These are phyloP conservation scores for Cercospora zeae-maydis DNA, from an alignment of 2,329 filamentous ascomycete genomes.

Conservation along the genomic window DNA sequence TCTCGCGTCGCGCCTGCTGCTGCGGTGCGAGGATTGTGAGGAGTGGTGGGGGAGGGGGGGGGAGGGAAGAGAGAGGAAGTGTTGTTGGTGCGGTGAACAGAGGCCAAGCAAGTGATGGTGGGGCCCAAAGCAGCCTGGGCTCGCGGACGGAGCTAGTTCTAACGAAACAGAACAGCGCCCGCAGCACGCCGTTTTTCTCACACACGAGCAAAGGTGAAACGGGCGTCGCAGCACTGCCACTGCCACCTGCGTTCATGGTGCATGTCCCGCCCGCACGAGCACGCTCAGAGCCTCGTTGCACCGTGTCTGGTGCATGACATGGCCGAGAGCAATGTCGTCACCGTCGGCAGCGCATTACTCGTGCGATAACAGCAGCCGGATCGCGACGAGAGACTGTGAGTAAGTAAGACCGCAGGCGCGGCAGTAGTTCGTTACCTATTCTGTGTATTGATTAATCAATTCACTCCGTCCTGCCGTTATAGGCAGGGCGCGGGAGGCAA, in stretches of 20 bases:
- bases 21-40: not conserved
- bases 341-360: not conserved
- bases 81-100: not conserved
- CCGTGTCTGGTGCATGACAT: not conserved
- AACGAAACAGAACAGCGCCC: not conserved
- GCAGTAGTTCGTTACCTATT: too few relatives aligned
- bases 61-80: not conserved
- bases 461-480: too few relatives aligned
- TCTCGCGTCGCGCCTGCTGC: not conserved
- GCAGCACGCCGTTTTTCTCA: not conserved
- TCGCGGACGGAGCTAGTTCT: not conserved
- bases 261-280: not conserved
- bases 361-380: not conserved
- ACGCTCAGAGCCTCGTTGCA: not conserved
- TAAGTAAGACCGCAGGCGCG: too few relatives aligned
- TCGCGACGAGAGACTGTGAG: not conserved
- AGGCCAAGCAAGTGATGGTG: not conserved
- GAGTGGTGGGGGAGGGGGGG: not conserved
- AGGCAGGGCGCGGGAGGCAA: not conserved
- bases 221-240: not conserved
- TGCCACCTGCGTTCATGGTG: not conserved
- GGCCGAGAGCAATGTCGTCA: not conserved
- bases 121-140: not conserved
- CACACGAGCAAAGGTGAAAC: not conserved
- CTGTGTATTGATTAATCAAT: too few relatives aligned